Evolutionary conservation across 768 basidiomycete species (phyloP).

Genomic region (Boletellus ananiceps): DNA sequence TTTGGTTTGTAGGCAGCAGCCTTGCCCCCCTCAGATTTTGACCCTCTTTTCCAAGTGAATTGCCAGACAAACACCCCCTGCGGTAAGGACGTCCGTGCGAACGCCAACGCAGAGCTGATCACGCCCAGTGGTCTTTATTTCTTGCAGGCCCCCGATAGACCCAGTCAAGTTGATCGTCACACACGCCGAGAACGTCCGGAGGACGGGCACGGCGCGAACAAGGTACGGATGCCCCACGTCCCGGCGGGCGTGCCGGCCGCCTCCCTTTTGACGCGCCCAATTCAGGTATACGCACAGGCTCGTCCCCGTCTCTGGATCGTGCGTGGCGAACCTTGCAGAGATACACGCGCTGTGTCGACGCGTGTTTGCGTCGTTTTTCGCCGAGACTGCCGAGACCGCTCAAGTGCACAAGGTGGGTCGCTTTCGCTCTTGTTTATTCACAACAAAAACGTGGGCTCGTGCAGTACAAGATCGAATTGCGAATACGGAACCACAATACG

Average conservation of each 20-base stretch:
- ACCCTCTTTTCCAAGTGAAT: slow-evolving; percentile 44
- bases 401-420: slow-evolving; percentile 41
- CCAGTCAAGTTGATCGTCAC: slow-evolving; percentile 65
- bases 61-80: slow-evolving; percentile 79
- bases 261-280: slow-evolving; percentile 1
- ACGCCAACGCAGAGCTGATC: neutral
- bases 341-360: slow-evolving; percentile 58
- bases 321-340: slow-evolving; percentile 64
- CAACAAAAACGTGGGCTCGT: neutral
- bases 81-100: slow-evolving; percentile 37
- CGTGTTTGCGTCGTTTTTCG: slow-evolving; percentile 51
- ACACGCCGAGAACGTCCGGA: slow-evolving; percentile 57
- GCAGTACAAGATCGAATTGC: slow-evolving; percentile 80
- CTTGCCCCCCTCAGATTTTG: neutral
- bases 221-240: slow-evolving; percentile 37
- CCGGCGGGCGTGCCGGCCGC: neutral
- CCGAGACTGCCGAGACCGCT: slow-evolving; percentile 31
- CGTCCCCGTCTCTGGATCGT: slow-evolving; percentile 64
- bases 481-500: slow-evolving; percentile 72
- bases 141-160: slow-evolving; percentile 73
- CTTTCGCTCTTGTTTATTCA: neutral
- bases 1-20: slow-evolving; percentile 48
- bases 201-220: slow-evolving; percentile 61
- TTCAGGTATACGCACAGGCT: slow-evolving; percentile 66
- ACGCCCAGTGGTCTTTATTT: slow-evolving; percentile 66